Conservation (phyloP, 192 early-diverging fungal species). For the Hyaloraphidium curvatum region DNA sequence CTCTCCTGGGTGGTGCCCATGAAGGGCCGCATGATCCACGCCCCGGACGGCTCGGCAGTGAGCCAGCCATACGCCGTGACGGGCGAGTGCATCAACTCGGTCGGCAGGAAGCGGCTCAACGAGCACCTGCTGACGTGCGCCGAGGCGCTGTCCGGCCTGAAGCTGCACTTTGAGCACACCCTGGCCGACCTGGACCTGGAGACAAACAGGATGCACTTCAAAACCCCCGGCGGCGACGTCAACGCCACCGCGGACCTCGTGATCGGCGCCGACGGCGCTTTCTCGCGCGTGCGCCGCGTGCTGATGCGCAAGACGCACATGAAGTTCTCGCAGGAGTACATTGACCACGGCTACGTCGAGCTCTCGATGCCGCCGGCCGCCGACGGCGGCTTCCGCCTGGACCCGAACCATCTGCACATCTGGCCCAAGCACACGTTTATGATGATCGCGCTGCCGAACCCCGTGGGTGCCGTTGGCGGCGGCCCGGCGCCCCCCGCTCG, state of each 20-base stretch:
- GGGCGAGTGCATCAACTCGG: constrained; percentile 85
- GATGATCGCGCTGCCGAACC: constrained; percentile 94
- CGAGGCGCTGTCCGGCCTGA: constrained; percentile 41
- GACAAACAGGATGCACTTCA: constrained; percentile 24
- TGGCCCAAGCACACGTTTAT: constrained; percentile 93
- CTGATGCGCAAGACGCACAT: no score
- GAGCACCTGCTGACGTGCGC: constrained; percentile 56
- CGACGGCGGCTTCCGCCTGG: constrained; percentile 56
- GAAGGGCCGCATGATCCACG: constrained; percentile 83
- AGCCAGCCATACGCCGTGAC: constrained; percentile 76
- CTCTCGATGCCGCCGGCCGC: constrained; percentile 60
- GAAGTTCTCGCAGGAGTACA: constrained; percentile 75
- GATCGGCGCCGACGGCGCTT: constrained; percentile 78
- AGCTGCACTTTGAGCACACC: constrained; percentile 54
- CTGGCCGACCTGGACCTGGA: constrained; percentile 55
- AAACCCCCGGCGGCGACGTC: constrained; percentile 6
- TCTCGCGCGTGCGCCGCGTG: constrained; percentile 54
- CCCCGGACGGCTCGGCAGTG: constrained; percentile 39
- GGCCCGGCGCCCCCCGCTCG: background rate
- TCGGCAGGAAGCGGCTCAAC: constrained; percentile 69
- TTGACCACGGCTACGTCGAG: constrained; percentile 82
- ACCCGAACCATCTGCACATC: constrained; percentile 85
- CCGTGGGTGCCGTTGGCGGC: constrained; percentile 20
- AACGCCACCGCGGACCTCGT: constrained; percentile 59
- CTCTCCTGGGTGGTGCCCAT: constrained; percentile 63